These are phyloP conservation scores for Kazachstania viticola DNA, from an alignment of 805 yeast genomes.

Conservation along the genomic window DNA sequence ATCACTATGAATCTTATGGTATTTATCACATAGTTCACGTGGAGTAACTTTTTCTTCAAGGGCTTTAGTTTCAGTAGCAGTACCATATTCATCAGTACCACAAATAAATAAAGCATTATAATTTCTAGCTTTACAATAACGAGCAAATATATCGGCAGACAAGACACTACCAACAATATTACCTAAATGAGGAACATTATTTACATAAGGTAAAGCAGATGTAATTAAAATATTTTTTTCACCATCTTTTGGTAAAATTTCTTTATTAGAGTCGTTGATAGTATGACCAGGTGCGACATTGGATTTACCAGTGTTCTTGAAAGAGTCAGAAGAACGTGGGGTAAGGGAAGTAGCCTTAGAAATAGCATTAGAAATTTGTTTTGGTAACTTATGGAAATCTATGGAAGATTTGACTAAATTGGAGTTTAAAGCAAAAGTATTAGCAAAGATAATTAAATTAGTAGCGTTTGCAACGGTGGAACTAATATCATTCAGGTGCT, in stretches of 20 bases:
- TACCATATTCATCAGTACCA: constrained; percentile 99
- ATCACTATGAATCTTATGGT: constrained; percentile 71
- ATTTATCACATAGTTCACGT: constrained; percentile 79
- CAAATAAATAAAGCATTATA: constrained; percentile 78
- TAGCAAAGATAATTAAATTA: constrained; percentile 48
- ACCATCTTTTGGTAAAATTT: constrained; percentile 53
- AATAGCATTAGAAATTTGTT: constrained; percentile 35
- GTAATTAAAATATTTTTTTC: constrained; percentile 82
- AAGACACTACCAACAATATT: constrained; percentile 92
- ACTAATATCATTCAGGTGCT: constrained; percentile 19
- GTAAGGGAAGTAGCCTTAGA: constrained; percentile 32
- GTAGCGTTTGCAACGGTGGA: constrained; percentile 34
- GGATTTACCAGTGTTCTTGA: constrained; percentile 32
- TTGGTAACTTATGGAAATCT: constrained; percentile 11
- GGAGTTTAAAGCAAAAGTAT: constrained; percentile 37
- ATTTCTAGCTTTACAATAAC: constrained; percentile 82
- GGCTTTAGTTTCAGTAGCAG: constrained; percentile 98
- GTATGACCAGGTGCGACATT: constrained; percentile 18
- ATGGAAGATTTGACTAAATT: constrained; percentile 18
- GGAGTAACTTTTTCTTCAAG: constrained; percentile 89
- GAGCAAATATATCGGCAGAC: constrained; percentile 85
- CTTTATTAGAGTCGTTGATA: constrained; percentile 21
- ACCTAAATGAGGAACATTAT: constrained; percentile 97
- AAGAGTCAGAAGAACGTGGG: constrained; percentile 18
- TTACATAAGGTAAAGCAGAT: constrained; percentile 95